A percentile compares a stretch with the other conserved stretches of the same genome.
These are phyloP conservation scores for Neurospora sp. DNA, from an alignment of 495 filamentous ascomycete genomes.

Conservation along the genomic window DNA sequence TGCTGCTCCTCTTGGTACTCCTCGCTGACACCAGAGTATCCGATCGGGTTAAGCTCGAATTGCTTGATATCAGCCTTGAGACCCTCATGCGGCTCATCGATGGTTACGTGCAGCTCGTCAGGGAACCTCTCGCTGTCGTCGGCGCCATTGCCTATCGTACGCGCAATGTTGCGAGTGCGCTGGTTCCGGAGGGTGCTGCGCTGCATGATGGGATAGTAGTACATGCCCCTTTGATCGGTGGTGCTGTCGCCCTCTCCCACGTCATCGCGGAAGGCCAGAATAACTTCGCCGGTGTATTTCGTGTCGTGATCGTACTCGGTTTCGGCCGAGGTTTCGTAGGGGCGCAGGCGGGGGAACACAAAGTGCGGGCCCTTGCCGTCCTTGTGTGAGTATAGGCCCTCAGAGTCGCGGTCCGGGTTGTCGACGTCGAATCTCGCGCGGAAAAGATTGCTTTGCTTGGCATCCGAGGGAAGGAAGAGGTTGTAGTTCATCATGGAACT, in stretches of 20 bases:
- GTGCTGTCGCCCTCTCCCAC: constrained; percentile 24
- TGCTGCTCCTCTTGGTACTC: constrained; percentile 13
- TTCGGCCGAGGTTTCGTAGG: constrained; percentile 71
- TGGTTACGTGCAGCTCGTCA: constrained; percentile 34
- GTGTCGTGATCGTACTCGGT: constrained; percentile 54
- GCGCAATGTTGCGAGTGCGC: constrained; percentile 45
- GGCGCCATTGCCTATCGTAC: constrained; percentile 28
- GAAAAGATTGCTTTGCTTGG: constrained; percentile 48
- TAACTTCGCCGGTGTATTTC: constrained; percentile 47
- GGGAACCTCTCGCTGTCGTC: constrained; percentile 31
- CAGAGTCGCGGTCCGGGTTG: constrained; percentile 58
- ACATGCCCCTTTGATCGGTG: constrained; percentile 55
- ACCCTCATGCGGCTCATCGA: constrained; percentile 34
- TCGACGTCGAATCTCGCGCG: constrained; percentile 62
- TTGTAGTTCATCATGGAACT: constrained; percentile 66
- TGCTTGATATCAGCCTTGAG: constrained; percentile 26
- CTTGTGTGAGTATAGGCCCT: constrained; percentile 52
- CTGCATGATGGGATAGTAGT: constrained; percentile 82
- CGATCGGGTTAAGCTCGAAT: constrained; percentile 33
- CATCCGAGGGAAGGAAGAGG: constrained; percentile 59
- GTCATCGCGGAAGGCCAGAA: constrained; percentile 39
- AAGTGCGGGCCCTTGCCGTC: constrained; percentile 43
- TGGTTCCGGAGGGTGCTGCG: constrained; percentile 45
- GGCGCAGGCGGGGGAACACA: constrained; percentile 65
- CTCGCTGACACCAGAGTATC: constrained; percentile 19